Base-by-base conservation (phyloP, 768 basidiomycete species). In the Boletus reticuloceps region DNA sequence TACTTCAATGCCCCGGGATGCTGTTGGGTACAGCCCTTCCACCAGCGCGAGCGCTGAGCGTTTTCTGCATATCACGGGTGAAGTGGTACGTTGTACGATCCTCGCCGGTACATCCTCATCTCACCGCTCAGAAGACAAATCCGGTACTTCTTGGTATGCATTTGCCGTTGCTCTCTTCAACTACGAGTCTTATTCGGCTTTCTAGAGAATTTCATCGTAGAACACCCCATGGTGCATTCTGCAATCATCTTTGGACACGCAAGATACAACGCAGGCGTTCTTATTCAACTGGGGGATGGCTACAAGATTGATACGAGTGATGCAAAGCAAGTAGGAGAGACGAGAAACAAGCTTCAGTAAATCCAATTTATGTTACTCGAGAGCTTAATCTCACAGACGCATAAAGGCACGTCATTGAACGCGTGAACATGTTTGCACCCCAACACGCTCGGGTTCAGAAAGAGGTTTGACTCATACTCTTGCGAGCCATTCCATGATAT, bases 211-310 rank as follows among this genome's bases (percentile, higher is more conserved):
- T 58, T 58, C 36, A 32, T 61, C 14, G 48, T 38, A 20, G 61
- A 61, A 46, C 54, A 66, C 34, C 52, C 59, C 0, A 58, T 55
- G 52, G 56, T 56, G 1, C 55, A 54, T 45, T 52, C 55, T 12
- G 62, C 65, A 29, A 51, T 61, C 55, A 55, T 66, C 58, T 63
- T 64, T 53, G 64, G 64, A 22, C 57, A 58, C 14, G 64, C 51
- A 49, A 57, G 64, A 53, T 63, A 60, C 29, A 56, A 55, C 27
- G 51, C 58, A 0, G 64, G 64, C 7, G 6, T 57, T 19, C 55
- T 62, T 20, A 57, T 65, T 41, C 51, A 64, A n/a, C 49, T 65
- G 19, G 20, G 50, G 43, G 51, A 55, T 17, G 32, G 11, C 5
- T 43, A 32, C 32, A 50, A 55, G 22, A 51, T 64, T 6, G 64